Conservation (phyloP, 495 filamentous ascomycete species). For the Xylaria bambusicola region DNA sequence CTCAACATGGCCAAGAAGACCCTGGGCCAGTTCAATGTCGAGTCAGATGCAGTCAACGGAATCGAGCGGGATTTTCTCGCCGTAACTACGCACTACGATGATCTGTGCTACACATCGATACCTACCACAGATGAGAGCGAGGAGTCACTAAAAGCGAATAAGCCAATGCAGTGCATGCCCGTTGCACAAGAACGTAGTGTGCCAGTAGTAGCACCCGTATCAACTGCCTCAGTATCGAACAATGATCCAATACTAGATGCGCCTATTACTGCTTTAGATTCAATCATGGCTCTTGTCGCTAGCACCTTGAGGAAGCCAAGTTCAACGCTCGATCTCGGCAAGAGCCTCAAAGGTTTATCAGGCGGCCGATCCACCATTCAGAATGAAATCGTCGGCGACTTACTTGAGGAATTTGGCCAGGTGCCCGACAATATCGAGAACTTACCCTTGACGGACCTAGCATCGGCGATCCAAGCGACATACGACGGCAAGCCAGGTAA, state of each 20-base stretch:
- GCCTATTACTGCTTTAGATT: constrained; percentile 76
- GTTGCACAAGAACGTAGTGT: too few relatives aligned
- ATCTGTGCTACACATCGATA: background rate
- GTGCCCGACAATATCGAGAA: constrained; percentile 91
- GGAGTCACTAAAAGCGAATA: too few relatives aligned
- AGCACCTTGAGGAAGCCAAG: constrained; percentile 86
- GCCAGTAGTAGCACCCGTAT: too few relatives aligned
- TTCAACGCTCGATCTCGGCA: constrained; percentile 75
- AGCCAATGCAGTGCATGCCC: too few relatives aligned
- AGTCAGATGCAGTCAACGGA: background rate
- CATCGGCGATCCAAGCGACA: constrained; percentile 80
- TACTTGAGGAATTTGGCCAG: constrained; percentile 88
- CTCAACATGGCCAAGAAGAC: background rate
- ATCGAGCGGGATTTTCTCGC: background rate
- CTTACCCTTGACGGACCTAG: constrained; percentile 82
- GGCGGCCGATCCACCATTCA: constrained; percentile 80
- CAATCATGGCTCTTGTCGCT: constrained; percentile 74
- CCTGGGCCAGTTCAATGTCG: background rate
- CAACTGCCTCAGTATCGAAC: too few relatives aligned
- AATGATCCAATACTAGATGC: too few relatives aligned
- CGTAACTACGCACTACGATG: background rate
- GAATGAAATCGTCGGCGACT: constrained; percentile 81
- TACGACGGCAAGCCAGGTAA: constrained; percentile 91
- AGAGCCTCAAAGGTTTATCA: constrained; percentile 71
- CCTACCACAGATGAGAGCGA: too few relatives aligned